Evolutionary conservation across 208 protist species (phyloP), one percentile per base, ranked within the genome.

Genomic region (Leishmania amazonensis): DNA sequence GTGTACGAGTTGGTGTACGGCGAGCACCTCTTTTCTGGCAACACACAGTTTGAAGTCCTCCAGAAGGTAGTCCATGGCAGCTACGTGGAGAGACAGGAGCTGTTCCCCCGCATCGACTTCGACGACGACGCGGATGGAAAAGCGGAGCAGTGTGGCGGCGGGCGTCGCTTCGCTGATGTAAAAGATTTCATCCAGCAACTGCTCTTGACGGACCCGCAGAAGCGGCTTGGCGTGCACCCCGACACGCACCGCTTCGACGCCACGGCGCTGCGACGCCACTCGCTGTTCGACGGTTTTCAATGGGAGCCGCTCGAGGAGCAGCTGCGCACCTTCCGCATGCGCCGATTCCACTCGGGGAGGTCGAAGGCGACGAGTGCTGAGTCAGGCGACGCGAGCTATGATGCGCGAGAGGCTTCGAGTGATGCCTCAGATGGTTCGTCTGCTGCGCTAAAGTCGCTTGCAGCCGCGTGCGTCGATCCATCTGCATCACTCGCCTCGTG

Each of bases 1-100:
- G 93, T 98, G 53, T 99, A 99, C 86, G 94, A 99, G 90, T 90
- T 98, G 84, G 13, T 93, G 57, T 96, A 98, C 81, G 95, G 95
- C 31, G 81, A 71, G 35, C 90, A 96, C 81, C 91, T 97, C 86
- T 98, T 98, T 81, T 57, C 87, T 35, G 95, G 93, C 5, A 49
- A 80, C 75, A 88, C 83, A 40, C 76, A 91, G 70, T 97, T 93
- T 77, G 85, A 85, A 35, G 94, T 98, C 76, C 86, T 97, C 81
- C 81, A 90, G 78, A 89, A 93, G 79, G 86, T 98, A 15, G 76
- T 97, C 4, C 47, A 85, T 2, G 91, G 91, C n/a, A 73, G 75
- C 45, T 75, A 81, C 74, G n/a, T 57, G 21, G 82, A 57, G 21
- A n/a, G 35, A 11, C 47, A 40, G 1, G 86, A 88, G 8, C 76